Percentiles rank a stretch among this genome's conserved stretches.
phyloP scores from a whole-genome alignment of 495 filamentous ascomycete genomes.

The Bombardia bombarda region DNA sequence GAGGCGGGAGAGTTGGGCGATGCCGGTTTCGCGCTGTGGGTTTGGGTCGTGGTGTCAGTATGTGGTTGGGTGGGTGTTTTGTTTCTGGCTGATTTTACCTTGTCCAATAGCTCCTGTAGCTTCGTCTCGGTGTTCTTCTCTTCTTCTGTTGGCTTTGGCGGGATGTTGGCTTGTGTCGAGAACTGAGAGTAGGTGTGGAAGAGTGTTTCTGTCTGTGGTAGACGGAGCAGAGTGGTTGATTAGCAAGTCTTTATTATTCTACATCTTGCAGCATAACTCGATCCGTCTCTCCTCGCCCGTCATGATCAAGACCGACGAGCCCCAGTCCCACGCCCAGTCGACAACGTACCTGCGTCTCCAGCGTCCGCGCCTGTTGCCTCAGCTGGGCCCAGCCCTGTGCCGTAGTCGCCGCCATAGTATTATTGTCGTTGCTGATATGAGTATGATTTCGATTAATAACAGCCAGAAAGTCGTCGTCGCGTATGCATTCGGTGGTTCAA shows the following conservation, averaged over 20 bases:
- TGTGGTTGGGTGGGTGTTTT: not conserved
- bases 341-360: conserved; percentile 83
- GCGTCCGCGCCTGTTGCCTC: conserved; percentile 79
- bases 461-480: too few species aligned
- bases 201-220: conserved; percentile 82
- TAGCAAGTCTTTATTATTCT: not conserved
- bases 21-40: conserved; percentile 68
- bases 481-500: too few species aligned
- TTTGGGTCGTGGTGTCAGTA: not conserved
- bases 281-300: too few species aligned
- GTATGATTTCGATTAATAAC: too few species aligned
- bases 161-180: conserved; percentile 71
- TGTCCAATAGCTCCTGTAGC: conserved; percentile 77
- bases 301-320: too few species aligned
- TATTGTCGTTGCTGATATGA: too few species aligned
- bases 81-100: conserved; percentile 35
- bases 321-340: not conserved
- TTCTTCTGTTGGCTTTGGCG: conserved; percentile 76
- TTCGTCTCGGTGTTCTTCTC: conserved; percentile 71
- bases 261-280: not conserved
- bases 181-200: conserved; percentile 96
- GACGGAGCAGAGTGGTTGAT: too few species aligned
- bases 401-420: conserved; percentile 76
- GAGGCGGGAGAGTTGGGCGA: conserved; percentile 77
- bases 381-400: conserved; percentile 87